These are phyloP conservation scores for Fagus sylvatica DNA, from an alignment of 306 rosid species.

Conservation along the genomic window DNA sequence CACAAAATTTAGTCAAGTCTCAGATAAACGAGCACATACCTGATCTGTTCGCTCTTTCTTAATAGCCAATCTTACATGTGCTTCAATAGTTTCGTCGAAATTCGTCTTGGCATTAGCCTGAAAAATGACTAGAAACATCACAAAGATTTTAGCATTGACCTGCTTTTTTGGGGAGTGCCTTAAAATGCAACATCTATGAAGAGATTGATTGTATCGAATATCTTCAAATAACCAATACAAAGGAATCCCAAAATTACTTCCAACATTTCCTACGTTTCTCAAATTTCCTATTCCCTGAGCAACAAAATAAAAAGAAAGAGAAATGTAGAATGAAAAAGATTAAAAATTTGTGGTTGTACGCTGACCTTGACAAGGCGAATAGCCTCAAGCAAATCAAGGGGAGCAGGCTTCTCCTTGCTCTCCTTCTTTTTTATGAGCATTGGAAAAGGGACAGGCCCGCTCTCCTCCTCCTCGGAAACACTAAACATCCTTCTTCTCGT, in stretches of 20 bases:
- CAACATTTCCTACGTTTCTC: not conserved
- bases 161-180: too few species aligned
- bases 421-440: slow-evolving; percentile 58
- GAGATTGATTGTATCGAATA: too few species aligned
- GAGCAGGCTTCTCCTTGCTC: slow-evolving; percentile 56
- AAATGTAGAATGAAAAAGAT: not conserved
- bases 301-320: not conserved
- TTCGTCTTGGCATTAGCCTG: slow-evolving; percentile 71
- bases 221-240: too few species aligned
- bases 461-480: slow-evolving; percentile 60
- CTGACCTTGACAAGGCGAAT: slow-evolving; percentile 87
- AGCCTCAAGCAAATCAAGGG: slow-evolving; percentile 75
- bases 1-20: slow-evolving; percentile 4
- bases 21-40: slow-evolving; percentile 44
- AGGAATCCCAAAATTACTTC: not conserved
- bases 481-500: slow-evolving; percentile 41
- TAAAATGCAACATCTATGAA: too few species aligned
- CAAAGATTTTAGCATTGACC: slow-evolving; percentile 16
- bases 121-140: slow-evolving; percentile 41
- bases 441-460: slow-evolving; percentile 69
- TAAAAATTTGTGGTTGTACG: not conserved
- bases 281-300: not conserved
- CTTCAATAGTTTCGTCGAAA: slow-evolving; percentile 96
- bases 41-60: slow-evolving; percentile 76
- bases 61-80: slow-evolving; percentile 79